Conservation (phyloP, 2,329 filamentous ascomycete genomes). For the Ceratocystis eucalypticola region DNA sequence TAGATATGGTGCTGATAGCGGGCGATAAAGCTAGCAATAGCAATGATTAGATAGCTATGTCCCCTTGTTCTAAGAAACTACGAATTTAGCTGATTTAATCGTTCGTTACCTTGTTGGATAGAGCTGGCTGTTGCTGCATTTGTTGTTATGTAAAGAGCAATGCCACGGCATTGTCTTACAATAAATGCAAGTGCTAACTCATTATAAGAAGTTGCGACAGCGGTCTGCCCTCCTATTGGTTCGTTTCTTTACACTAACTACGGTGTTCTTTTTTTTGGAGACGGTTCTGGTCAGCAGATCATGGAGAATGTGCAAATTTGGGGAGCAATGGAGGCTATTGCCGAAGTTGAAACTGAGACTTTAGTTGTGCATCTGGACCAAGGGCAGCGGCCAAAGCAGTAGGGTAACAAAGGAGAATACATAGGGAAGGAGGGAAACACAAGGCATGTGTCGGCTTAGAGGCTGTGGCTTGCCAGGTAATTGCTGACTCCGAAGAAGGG, state of each 20-base stretch:
- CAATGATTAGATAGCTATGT: slow-evolving; percentile 1
- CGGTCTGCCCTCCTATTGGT: neutral
- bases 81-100: neutral
- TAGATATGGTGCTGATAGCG: slow-evolving; percentile 2
- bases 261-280: neutral
- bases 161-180: neutral
- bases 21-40: slow-evolving; percentile 1
- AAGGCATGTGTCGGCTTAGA: slow-evolving; percentile 3
- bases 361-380: neutral
- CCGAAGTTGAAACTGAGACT: neutral
- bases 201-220: neutral
- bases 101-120: neutral
- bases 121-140: neutral
- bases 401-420: no score
- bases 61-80: neutral
- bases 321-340: neutral
- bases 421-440: neutral
- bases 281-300: neutral
- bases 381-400: no score
- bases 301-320: neutral
- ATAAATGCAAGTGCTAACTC: neutral
- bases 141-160: neutral
- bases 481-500: neutral
- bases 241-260: neutral
- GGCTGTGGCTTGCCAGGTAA: neutral